Base-by-base conservation (phyloP, 202 grass and related monocot genomes). In the Cymbopogon flexuosus region DNA sequence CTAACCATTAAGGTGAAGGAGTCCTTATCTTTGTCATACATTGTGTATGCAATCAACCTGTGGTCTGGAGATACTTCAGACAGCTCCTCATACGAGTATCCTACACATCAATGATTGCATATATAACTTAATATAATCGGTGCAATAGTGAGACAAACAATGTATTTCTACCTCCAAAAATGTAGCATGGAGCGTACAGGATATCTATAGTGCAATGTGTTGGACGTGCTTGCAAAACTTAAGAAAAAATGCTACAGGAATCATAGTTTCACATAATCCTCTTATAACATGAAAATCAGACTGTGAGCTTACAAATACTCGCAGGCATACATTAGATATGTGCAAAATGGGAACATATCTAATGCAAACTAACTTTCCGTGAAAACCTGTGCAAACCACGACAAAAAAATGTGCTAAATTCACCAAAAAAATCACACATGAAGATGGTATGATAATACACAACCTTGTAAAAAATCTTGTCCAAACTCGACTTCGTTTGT, bases 1-100 rank as follows among this genome's bases (percentile, higher is more conserved):
- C 86, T 92, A 51, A 98, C 90, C 78, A 91, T 76, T 93, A 98
- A 84, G 33, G 84, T 92, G 80, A 98, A 98, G 27, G 85, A 93
- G 45, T 91, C 90, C 84, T 94, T 94, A 43, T 94, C 92, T 87
- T 98, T 98, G 66, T 98, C 86, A 75, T 94, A 93, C 95, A 98
- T 94, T 31, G 92, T 94, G 86, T 98, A 97, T 65, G 91, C 94
- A 85, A 97, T 86, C 51, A 85, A 93, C 33, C 84, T 83, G 82
- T 94, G 95, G 61, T 94, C 90, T 23, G 92, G 95, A 56, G 92
- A 98, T 70, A 94, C 86, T 87, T 98, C 95, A 77, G 95, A 98
- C 36, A 94, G 84, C 62, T 98, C 95, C 84, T 94, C 92, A 27
- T 98, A 92, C 33, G 95, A 89, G 83, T 92, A 98, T 77, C 95